A percentile compares a stretch with the other conserved stretches of the same genome.
Conservation (phyloP, 148 eudicot species). For the Camellia granthamiana region DNA sequence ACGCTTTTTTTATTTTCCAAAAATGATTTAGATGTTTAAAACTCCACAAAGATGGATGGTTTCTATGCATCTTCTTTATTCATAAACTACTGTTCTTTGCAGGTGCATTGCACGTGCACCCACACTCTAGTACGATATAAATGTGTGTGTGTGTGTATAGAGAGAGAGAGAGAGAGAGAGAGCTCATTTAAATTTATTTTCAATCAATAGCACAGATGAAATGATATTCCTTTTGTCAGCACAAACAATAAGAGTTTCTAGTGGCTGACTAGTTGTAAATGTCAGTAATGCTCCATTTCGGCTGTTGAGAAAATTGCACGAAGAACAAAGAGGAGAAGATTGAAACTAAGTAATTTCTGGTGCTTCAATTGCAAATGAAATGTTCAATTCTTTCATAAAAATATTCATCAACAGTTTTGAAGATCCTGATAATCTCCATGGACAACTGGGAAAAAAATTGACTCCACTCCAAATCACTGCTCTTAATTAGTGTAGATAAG, state of each 20-base stretch:
- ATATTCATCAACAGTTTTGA: neutral
- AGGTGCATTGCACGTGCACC: too few relatives aligned
- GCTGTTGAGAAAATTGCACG: conserved; percentile 1
- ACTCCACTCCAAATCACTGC: neutral
- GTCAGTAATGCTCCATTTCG: neutral
- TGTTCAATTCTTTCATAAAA: too few relatives aligned
- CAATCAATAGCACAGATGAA: neutral
- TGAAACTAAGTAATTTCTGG: neutral
- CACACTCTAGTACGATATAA: too few relatives aligned
- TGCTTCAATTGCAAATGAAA: neutral
- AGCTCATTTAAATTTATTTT: neutral
- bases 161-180: neutral
- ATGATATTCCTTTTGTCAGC: neutral
- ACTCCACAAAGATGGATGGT: too few relatives aligned
- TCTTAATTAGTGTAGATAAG: neutral
- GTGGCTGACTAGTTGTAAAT: neutral
- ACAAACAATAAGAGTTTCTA: neutral
- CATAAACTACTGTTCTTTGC: too few relatives aligned
- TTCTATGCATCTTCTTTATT: too few relatives aligned
- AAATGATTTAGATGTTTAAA: too few relatives aligned
- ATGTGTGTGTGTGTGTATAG: too few relatives aligned
- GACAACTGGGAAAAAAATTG: neutral
- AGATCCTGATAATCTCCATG: neutral
- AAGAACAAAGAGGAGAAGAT: neutral
- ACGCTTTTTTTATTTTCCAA: too few relatives aligned